These are phyloP conservation scores for Cicer bijugum DNA, from an alignment of 306 rosid species.

Conservation along the genomic window DNA sequence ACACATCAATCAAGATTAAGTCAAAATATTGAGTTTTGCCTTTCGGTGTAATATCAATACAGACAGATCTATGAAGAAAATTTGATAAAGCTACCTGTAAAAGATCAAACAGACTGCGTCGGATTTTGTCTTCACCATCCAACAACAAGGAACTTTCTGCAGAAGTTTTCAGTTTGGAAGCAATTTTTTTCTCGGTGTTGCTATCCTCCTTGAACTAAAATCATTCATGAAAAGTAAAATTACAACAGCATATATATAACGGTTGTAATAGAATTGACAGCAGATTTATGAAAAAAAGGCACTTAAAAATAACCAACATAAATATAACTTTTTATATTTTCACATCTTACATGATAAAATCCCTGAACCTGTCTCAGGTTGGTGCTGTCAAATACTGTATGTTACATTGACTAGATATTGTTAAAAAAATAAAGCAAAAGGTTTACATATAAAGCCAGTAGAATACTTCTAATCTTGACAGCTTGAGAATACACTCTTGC, in stretches of 20 bases:
- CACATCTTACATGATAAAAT: constrained; percentile 35
- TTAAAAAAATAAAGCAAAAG: constrained; percentile 20
- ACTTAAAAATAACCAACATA: constrained; percentile 34
- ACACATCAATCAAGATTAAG: constrained; percentile 33
- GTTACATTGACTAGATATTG: constrained; percentile 19
- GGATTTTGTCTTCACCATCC: constrained; percentile 64
- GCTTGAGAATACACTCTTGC: constrained; percentile 6
- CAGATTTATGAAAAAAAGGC: constrained; percentile 20
- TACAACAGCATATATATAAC: constrained; percentile 23
- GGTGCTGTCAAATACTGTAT: background rate
- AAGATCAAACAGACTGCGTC: constrained; percentile 77
- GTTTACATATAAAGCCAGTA: background rate
- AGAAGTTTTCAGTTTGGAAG: constrained; percentile 72
- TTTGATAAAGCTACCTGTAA: constrained; percentile 58
- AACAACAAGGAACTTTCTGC: constrained; percentile 60
- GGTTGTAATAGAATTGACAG: constrained; percentile 21
- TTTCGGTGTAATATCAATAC: constrained; percentile 28
- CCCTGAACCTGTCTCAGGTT: constrained; percentile 9
- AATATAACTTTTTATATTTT: constrained; percentile 28
- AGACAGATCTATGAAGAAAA: constrained; percentile 15
- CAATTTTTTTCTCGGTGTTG: constrained; percentile 85
- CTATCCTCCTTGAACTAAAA: constrained; percentile 90
- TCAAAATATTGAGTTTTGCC: constrained; percentile 10
- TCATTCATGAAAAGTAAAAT: constrained; percentile 23
- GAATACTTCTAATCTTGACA: constrained; percentile 18